Percentiles rank a stretch among this genome's conserved stretches.
These are phyloP conservation scores for Aspergillus sojae DNA, from an alignment of 2,329 filamentous ascomycete species.

Conservation along the genomic window DNA sequence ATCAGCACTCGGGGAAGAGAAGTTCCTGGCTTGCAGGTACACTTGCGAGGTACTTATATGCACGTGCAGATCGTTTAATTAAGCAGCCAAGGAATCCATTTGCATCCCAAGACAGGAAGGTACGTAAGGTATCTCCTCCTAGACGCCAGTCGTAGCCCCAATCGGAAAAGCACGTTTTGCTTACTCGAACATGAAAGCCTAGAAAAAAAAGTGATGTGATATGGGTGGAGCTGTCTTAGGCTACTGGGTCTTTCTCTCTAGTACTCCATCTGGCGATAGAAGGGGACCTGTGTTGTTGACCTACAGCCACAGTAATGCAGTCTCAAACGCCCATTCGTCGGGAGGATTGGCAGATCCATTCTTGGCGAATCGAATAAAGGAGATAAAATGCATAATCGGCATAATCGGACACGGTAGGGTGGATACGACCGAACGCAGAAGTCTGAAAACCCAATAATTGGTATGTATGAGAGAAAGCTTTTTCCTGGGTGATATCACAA, in stretches of 20 bases:
- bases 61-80: not conserved
- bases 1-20: not conserved
- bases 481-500: not conserved
- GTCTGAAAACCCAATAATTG: not conserved
- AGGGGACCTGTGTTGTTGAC: not conserved
- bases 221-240: slow-evolving; percentile 3
- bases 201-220: not conserved
- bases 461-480: not conserved
- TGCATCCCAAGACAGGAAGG: not conserved
- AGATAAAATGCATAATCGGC: not conserved
- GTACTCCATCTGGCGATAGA: not conserved
- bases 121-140: not conserved
- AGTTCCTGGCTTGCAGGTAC: not conserved
- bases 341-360: slow-evolving; percentile 12
- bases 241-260: not conserved
- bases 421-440: not conserved
- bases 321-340: slow-evolving; percentile 10
- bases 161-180: not conserved
- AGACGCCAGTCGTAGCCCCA: not conserved
- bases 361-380: slow-evolving; percentile 10
- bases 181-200: not conserved
- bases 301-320: not conserved
- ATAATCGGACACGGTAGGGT: not conserved
- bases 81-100: not conserved
- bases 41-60: not conserved